Evolutionary conservation across 257 asterid species (phyloP).

Genomic region (Solanum bukasovii): DNA sequence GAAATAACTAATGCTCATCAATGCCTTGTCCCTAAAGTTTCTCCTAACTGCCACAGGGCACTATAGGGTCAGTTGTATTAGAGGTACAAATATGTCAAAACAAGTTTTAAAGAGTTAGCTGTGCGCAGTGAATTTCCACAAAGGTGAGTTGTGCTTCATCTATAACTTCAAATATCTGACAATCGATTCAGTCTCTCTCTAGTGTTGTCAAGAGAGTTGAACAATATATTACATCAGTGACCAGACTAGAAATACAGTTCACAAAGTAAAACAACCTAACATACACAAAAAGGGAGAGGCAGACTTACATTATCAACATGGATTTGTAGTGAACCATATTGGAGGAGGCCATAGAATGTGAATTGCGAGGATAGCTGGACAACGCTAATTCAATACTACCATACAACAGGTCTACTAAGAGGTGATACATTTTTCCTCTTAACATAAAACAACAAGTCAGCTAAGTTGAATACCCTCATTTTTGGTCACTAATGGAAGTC

Average conservation of each 20-base stretch:
- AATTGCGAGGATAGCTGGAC: conserved; percentile 39
- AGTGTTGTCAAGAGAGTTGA: background rate
- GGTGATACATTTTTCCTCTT: background rate
- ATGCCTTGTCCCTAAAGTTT: background rate
- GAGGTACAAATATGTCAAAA: background rate
- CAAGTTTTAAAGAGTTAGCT: background rate
- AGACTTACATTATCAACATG: conserved; percentile 31
- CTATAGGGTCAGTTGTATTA: background rate
- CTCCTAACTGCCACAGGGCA: background rate
- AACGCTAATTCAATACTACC: conserved; percentile 29
- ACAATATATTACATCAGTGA: background rate
- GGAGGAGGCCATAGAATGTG: conserved; percentile 41
- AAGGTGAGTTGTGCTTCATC: background rate
- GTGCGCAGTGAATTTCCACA: background rate
- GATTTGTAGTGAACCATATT: conserved; percentile 58
- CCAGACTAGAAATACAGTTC: background rate
- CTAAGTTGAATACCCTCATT: too few species aligned
- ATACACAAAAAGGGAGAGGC: background rate
- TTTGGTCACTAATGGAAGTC: too few species aligned
- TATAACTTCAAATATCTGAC: background rate
- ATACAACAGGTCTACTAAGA: conserved; percentile 2
- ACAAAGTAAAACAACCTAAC: background rate
- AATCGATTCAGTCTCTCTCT: background rate
- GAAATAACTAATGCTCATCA: background rate
- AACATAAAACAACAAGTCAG: too few species aligned